phyloP scores from a whole-genome alignment of 371 early-diverging fungal species.

The Circinella minor region DNA sequence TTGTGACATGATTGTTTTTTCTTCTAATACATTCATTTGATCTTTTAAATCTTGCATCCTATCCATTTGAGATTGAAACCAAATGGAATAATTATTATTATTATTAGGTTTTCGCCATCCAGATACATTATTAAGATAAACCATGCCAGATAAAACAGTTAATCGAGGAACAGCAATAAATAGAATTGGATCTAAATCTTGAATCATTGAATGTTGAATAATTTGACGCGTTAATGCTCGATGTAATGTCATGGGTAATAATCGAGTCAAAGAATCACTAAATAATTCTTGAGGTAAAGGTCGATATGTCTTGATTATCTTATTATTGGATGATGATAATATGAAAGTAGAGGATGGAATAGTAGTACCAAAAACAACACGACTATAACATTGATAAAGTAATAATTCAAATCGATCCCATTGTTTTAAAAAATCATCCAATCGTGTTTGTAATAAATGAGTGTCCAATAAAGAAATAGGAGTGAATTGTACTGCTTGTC shows the following conservation, averaged over 20 bases:
- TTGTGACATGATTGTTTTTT: background rate
- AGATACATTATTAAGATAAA: constrained; percentile 29
- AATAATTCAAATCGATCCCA: constrained; percentile 30
- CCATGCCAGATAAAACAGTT: constrained; percentile 33
- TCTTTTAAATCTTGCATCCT: background rate
- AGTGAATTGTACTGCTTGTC: background rate
- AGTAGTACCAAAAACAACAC: constrained; percentile 25
- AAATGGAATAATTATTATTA: background rate
- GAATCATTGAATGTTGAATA: constrained; percentile 11
- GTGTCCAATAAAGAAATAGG: background rate
- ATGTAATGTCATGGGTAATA: constrained; percentile 30
- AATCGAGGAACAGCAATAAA: constrained; percentile 36
- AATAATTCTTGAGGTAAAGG: constrained; percentile 16
- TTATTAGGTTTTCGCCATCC: constrained; percentile 19
- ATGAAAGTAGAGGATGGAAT: too few species aligned
- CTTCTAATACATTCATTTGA: background rate
- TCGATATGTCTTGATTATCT: background rate
- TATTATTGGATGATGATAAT: too few species aligned
- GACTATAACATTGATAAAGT: constrained; percentile 29
- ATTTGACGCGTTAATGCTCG: constrained; percentile 17
- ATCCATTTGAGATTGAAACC: background rate
- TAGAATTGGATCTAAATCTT: constrained; percentile 26
- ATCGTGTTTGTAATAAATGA: background rate
- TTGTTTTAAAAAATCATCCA: background rate
- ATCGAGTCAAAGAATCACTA: constrained; percentile 28